phyloP scores from a whole-genome alignment of 208 protist genomes.

The Trypanosoma lewisi region DNA sequence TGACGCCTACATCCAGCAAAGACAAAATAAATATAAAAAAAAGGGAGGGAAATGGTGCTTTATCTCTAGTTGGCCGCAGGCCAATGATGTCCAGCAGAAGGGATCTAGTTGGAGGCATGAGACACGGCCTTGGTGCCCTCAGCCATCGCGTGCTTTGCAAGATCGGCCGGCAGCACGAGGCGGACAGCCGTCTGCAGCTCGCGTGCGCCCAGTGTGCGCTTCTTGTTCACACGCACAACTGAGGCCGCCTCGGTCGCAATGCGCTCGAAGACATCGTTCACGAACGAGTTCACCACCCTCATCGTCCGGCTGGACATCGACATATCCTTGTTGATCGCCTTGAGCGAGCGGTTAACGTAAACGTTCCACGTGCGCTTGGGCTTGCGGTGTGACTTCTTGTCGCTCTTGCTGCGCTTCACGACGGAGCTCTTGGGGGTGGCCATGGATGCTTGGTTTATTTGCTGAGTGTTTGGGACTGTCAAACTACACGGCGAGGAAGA shows the following conservation, averaged over 20 bases:
- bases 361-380: conserved; percentile 81
- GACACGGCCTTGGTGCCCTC: conserved; percentile 98
- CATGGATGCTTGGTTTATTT: conserved; percentile 30
- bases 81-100: too few relatives aligned
- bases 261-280: conserved; percentile 97
- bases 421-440: conserved; percentile 45
- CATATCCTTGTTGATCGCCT: conserved; percentile 95
- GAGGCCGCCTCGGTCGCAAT: conserved; percentile 93
- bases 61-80: conserved; percentile 21
- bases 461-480: too few relatives aligned
- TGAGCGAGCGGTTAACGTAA: conserved; percentile 92
- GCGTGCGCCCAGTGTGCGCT: conserved; percentile 92
- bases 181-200: conserved; percentile 97
- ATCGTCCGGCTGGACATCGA: conserved; percentile 95
- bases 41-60: conserved; percentile 2
- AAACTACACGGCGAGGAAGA: too few relatives aligned
- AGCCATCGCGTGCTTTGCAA: conserved; percentile 98
- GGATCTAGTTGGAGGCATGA: too few relatives aligned
- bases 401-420: conserved; percentile 21
- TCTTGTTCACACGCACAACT: conserved; percentile 95
- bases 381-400: conserved; percentile 65
- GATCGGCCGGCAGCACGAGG: conserved; percentile 96
- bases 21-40: conserved; percentile 14
- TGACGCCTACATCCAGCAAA: neutral
- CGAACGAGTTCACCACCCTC: conserved; percentile 98